phyloP scores from a whole-genome alignment of 768 basidiomycete genomes.

The Epithele typhae region DNA sequence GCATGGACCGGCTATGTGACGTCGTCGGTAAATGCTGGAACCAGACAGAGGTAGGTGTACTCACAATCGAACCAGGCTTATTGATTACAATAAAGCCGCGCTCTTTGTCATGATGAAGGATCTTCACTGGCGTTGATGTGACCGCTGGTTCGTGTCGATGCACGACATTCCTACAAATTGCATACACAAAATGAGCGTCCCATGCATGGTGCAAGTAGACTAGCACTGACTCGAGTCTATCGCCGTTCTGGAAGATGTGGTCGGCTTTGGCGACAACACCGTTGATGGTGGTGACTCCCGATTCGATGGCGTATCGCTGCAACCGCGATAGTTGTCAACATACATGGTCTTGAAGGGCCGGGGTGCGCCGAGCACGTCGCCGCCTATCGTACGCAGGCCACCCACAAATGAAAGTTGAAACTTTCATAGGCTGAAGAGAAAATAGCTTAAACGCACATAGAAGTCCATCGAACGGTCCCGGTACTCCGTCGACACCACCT shows the following conservation, averaged over 20 bases:
- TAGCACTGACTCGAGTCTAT: slow-evolving; percentile 76
- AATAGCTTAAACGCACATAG: slow-evolving; percentile 60
- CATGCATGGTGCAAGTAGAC: not conserved
- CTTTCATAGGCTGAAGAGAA: not conserved
- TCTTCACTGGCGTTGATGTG: slow-evolving; percentile 73
- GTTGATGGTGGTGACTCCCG: slow-evolving; percentile 94
- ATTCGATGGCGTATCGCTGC: slow-evolving; percentile 72
- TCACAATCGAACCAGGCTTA: slow-evolving; percentile 94
- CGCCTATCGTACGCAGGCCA: not conserved
- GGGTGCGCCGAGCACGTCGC: not conserved
- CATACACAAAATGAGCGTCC: not conserved
- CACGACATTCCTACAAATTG: slow-evolving; percentile 68
- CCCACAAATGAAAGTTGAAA: not conserved
- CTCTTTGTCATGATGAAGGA: slow-evolving; percentile 74
- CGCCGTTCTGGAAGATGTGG: slow-evolving; percentile 78
- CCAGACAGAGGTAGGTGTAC: slow-evolving; percentile 29
- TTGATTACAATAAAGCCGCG: slow-evolving; percentile 88
- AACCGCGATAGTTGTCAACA: slow-evolving; percentile 1
- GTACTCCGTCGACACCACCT: slow-evolving; percentile 93
- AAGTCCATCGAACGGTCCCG: slow-evolving; percentile 92
- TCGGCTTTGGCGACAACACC: slow-evolving; percentile 80
- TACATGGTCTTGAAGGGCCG: not conserved
- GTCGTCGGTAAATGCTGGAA: not conserved
- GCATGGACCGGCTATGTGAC: slow-evolving; percentile 79
- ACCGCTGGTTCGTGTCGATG: slow-evolving; percentile 98